Evolutionary conservation across 2,329 filamentous ascomycete genomes (phyloP).

Genomic region (Zymoseptoria tritici): DNA sequence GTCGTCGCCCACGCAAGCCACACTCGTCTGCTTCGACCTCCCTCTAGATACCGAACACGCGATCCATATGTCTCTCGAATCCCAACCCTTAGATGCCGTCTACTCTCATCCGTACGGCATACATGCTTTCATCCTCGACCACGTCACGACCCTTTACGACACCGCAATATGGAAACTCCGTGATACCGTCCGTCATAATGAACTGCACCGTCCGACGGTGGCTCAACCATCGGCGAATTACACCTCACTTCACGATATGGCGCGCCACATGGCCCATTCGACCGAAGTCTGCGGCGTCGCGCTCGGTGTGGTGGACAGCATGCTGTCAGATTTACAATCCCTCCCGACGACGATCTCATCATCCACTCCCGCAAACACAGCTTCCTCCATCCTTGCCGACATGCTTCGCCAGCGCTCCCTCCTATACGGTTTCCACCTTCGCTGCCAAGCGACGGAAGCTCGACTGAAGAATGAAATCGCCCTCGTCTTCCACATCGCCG

Average conservation of each 20-base stretch:
- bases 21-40: conserved; percentile 9
- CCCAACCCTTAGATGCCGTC: neutral
- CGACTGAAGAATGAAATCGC: conserved; percentile 23
- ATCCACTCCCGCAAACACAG: neutral
- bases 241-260: conserved; percentile 15
- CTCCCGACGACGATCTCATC: neutral
- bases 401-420: conserved; percentile 11
- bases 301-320: conserved; percentile 12
- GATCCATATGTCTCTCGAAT: neutral
- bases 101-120: conserved; percentile 7
- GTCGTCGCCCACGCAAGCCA: neutral
- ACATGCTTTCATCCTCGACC: conserved; percentile 11
- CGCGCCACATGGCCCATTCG: conserved; percentile 18
- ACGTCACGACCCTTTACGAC: conserved; percentile 11
- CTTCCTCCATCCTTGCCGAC: neutral
- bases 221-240: conserved; percentile 5
- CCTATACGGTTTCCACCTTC: conserved; percentile 14
- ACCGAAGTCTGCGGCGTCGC: conserved; percentile 13
- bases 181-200: conserved; percentile 11
- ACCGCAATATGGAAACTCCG: conserved; percentile 13
- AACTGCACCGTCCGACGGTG: conserved; percentile 7
- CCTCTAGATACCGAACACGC: neutral
- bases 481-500: conserved; percentile 20
- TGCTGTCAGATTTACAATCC: conserved; percentile 2
- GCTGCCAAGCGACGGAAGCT: conserved; percentile 16